These are phyloP conservation scores for Neophaeococcomyces mojaviensis DNA, from an alignment of 2,329 filamentous ascomycete genomes.

Conservation along the genomic window DNA sequence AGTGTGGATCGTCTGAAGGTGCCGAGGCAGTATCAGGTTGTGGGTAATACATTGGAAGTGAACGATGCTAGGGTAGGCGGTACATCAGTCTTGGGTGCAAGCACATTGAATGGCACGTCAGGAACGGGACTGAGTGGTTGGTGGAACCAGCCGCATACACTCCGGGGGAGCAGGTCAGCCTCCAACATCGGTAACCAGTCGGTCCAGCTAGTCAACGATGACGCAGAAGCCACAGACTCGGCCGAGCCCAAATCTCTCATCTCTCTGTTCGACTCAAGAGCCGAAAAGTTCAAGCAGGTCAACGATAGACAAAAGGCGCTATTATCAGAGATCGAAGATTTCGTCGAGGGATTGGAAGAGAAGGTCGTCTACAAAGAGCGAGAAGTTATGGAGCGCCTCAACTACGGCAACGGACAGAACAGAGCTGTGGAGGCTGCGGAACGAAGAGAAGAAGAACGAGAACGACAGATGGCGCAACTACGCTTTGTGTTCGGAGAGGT, in stretches of 20 bases:
- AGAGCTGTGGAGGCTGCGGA: constrained; percentile 31
- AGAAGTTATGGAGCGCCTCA: constrained; percentile 51
- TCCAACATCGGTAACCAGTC: constrained; percentile 33
- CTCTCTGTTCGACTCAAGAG: constrained; percentile 55
- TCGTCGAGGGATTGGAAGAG: constrained; percentile 56
- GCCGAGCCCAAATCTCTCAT: constrained; percentile 53
- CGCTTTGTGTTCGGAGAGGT: constrained; percentile 55
- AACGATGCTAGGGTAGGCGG: background rate
- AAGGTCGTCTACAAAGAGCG: constrained; percentile 29
- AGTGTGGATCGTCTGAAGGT: constrained; percentile 68
- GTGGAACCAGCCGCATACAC: constrained; percentile 25
- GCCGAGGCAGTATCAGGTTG: constrained; percentile 55
- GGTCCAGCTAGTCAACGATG: constrained; percentile 40
- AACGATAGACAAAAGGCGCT: constrained; percentile 52
- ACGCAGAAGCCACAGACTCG: constrained; percentile 32
- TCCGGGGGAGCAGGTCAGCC: constrained; percentile 12
- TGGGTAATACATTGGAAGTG: constrained; percentile 14
- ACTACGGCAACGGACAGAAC: constrained; percentile 42
- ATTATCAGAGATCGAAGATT: constrained; percentile 57
- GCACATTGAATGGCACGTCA: constrained; percentile 3
- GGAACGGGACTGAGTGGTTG: constrained; percentile 22
- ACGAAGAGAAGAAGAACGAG: constrained; percentile 27
- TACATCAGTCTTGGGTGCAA: constrained; percentile 3
- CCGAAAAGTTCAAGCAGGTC: constrained; percentile 54
- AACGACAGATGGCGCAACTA: constrained; percentile 38